Base-by-base conservation (phyloP, 257 asterid species). In the Galeopsis tetrahit region DNA sequence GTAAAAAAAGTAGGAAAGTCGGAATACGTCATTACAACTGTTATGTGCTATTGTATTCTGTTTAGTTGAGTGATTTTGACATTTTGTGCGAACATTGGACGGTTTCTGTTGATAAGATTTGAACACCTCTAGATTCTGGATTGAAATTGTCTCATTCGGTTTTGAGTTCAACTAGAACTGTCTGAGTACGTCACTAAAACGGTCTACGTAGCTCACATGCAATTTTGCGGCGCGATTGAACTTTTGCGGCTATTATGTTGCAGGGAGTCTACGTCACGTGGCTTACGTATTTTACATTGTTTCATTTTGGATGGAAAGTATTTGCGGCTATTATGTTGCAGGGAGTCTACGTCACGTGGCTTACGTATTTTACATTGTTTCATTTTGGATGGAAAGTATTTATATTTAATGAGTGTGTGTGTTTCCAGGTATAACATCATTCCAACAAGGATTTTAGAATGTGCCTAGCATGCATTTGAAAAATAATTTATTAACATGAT, bases 161-260 rank as follows among this genome's bases (percentile, higher is more conserved):
- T 49, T 65, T 7, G 53, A 32, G 68, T 61, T 62, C 44, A 62
- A 62, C 68, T 67, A 42, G 62, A 64, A 71, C 28, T 38, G 7
- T 38, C 40, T 40, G 13, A 52, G 77, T 10, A 40, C 13, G 63
- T 44, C 43, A 43, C 34, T 35, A 9, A 52, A 46, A 31, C 10
- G 34, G 7, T n/a, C 68, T 61, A 2, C 5, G 36, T 66, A 40
- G 49, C 17, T 68, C 9, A 10, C 21, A 9, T 39, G 2, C 36
- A 42, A 17, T 52, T 52, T 68, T 64, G 72, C 36, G 60, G 73
- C 46, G 13, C 46, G 31, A 52, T 64, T 52, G 74, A 48, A 40
- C 11, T 66, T 57, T 67, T 53, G n/a, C 72, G 17, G 55, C 66
- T 38, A 8, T 33, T 39, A 55, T 33, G 32, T 49, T 56, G 48